Conservation (phyloP, 2,329 filamentous ascomycete species). For the Achaetomium macrosporum region DNA sequence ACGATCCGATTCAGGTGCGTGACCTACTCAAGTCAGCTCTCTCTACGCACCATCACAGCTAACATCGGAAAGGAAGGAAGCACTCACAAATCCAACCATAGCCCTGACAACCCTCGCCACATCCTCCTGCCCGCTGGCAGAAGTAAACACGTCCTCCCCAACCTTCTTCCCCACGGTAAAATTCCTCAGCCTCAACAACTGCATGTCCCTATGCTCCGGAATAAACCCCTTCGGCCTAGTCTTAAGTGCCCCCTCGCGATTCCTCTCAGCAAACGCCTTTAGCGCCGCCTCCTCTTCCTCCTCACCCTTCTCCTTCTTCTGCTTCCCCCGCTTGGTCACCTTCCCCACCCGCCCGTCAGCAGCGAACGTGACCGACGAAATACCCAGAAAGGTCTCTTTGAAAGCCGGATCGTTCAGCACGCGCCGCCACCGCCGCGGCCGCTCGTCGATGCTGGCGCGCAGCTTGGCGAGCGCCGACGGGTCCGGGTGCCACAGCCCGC, state of each 20-base stretch:
- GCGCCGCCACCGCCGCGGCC: slow-evolving; percentile 62
- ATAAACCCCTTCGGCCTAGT: slow-evolving; percentile 69
- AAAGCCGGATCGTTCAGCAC: slow-evolving; percentile 58
- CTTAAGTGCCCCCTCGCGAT: slow-evolving; percentile 72
- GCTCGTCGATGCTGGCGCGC: slow-evolving; percentile 68
- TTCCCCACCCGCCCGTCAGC: not conserved
- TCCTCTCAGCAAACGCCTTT: slow-evolving; percentile 63
- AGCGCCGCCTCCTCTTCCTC: slow-evolving; percentile 54
- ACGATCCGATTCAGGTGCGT: slow-evolving; percentile 67
- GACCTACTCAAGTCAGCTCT: slow-evolving; percentile 41
- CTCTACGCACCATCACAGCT: not conserved
- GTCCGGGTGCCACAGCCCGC: slow-evolving; percentile 77
- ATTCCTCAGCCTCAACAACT: slow-evolving; percentile 71
- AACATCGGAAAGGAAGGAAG: slow-evolving; percentile 7
- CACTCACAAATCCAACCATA: slow-evolving; percentile 75
- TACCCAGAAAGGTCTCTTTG: slow-evolving; percentile 57
- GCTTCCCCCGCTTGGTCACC: not conserved
- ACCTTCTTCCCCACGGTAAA: slow-evolving; percentile 68
- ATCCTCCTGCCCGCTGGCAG: slow-evolving; percentile 53
- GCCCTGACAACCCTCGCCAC: slow-evolving; percentile 59
- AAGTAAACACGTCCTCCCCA: slow-evolving; percentile 58
- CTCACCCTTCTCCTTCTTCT: slow-evolving; percentile 34
- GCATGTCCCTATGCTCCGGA: slow-evolving; percentile 53
- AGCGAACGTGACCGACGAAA: slow-evolving; percentile 14
- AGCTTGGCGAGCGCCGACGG: slow-evolving; percentile 58